These are phyloP conservation scores for Sordaria brevicollis DNA, from an alignment of 495 filamentous ascomycete species.

Conservation along the genomic window DNA sequence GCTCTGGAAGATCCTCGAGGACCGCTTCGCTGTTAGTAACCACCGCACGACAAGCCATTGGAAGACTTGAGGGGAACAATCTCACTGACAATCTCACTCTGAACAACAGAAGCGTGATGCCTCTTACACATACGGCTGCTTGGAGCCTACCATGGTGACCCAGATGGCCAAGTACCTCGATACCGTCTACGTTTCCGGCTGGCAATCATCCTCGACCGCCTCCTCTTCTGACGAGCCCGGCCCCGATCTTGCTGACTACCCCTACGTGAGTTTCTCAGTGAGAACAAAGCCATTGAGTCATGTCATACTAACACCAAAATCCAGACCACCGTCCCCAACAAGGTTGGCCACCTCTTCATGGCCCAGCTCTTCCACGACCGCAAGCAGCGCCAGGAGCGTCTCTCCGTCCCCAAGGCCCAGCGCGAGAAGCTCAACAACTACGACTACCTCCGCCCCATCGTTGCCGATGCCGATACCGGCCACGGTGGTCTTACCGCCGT, in stretches of 20 bases:
- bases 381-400: constrained; percentile 91
- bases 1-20: constrained; percentile 82
- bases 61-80: background rate
- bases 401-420: constrained; percentile 64
- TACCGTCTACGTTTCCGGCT: constrained; percentile 96
- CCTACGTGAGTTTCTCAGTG: constrained; percentile 56
- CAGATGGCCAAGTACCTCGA: constrained; percentile 99
- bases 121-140: constrained; percentile 91
- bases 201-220: constrained; percentile 96
- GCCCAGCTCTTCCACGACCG: constrained; percentile 99
- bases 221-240: constrained; percentile 91
- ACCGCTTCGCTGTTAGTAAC: constrained; percentile 45
- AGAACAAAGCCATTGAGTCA: background rate
- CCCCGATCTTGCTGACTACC: constrained; percentile 96
- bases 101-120: constrained; percentile 62
- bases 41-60: background rate
- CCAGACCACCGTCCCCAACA: constrained; percentile 95
- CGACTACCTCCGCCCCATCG: constrained; percentile 91
- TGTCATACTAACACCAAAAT: background rate
- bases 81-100: background rate
- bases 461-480: constrained; percentile 95
- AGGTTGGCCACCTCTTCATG: constrained; percentile 93
- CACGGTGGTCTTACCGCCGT: constrained; percentile 94
- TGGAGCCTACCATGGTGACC: constrained; percentile 96
- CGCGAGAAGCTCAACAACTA: constrained; percentile 68